These are phyloP conservation scores for Colletotrichum cordylinicola DNA, from an alignment of 2,329 filamentous ascomycete species.

Conservation along the genomic window DNA sequence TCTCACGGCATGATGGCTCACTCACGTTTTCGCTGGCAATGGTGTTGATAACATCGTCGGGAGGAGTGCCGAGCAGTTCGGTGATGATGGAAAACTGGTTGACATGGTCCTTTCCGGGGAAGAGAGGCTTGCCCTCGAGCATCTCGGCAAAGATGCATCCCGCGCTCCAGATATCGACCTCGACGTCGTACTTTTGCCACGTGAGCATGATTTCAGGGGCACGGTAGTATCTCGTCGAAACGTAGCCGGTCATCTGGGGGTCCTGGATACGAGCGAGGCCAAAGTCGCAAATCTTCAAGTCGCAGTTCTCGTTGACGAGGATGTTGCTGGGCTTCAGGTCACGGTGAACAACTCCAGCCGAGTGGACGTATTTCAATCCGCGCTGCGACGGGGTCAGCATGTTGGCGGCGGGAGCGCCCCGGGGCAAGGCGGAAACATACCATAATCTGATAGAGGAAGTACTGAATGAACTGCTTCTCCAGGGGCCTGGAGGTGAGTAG, in stretches of 20 bases:
- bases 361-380: conserved; percentile 98
- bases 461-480: conserved; percentile 99
- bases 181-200: conserved; percentile 99
- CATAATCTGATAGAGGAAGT: conserved; percentile 99
- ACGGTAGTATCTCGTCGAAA: conserved; percentile 98
- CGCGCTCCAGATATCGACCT: conserved; percentile 99
- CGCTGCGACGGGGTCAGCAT: conserved; percentile 60
- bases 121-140: conserved; percentile 97
- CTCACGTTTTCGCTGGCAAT: conserved; percentile 97
- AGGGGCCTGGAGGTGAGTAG: conserved; percentile 93
- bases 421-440: conserved; percentile 57
- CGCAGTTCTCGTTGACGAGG: conserved; percentile 98
- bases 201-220: conserved; percentile 99
- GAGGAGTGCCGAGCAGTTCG: conserved; percentile 92
- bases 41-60: conserved; percentile 97
- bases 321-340: conserved; percentile 99
- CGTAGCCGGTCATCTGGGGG: conserved; percentile 99
- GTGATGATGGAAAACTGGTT: conserved; percentile 99
- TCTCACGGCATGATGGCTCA: neutral
- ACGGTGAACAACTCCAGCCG: conserved; percentile 94
- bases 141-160: conserved; percentile 99
- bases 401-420: neutral
- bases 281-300: conserved; percentile 99
- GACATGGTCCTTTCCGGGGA: conserved; percentile 98
- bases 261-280: conserved; percentile 97